Evolutionary conservation across 176 grass and related monocot species (phyloP).

Genomic region (Eragrostis curvula): DNA sequence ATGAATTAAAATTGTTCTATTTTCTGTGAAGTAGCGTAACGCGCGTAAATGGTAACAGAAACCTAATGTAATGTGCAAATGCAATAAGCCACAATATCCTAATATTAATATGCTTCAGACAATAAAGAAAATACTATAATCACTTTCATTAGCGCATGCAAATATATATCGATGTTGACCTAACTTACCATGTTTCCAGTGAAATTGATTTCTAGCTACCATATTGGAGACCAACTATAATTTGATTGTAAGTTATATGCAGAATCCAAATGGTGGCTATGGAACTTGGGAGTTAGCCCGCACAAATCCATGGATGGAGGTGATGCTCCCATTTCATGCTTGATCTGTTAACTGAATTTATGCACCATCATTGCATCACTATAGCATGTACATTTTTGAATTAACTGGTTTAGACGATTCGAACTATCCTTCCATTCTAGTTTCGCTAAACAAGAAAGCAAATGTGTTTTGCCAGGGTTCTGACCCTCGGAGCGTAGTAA

Average conservation of each 20-base stretch:
- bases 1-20: neutral
- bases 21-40: neutral
- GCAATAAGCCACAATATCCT: neutral
- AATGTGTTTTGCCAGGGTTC: neutral
- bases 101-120: conserved; percentile 1
- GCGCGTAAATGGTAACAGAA: neutral
- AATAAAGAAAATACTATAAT: neutral
- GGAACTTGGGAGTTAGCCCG: conserved; percentile 72
- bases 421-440: neutral
- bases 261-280: conserved; percentile 80
- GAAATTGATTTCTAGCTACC: neutral
- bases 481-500: neutral
- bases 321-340: conserved; percentile 9
- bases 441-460: neutral
- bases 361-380: neutral
- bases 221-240: neutral
- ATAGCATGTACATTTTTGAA: neutral
- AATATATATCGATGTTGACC: neutral
- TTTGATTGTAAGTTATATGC: conserved; percentile 20
- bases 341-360: conserved; percentile 10
- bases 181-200: conserved; percentile 9
- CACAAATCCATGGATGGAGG: conserved; percentile 79
- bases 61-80: neutral
- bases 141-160: conserved; percentile 1
- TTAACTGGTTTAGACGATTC: conserved; percentile 1